A percentile compares a stretch with the other conserved stretches of the same genome.
phyloP scores from a whole-genome alignment of 2,329 filamentous ascomycete species.

The Paecilomyces sp. region DNA sequence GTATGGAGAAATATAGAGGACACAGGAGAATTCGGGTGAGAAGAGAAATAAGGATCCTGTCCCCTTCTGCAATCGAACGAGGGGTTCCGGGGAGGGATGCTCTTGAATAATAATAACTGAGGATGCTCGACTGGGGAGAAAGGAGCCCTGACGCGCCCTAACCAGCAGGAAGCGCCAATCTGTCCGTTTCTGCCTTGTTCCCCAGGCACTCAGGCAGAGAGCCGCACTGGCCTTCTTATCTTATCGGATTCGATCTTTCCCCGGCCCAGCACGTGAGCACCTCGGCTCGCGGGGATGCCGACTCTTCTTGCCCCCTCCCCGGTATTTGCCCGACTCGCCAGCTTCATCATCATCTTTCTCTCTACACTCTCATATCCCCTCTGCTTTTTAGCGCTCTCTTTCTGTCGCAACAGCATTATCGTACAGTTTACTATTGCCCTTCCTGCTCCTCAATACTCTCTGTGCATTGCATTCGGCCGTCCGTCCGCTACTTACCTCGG shows the following conservation, averaged over 20 bases:
- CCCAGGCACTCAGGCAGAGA: background rate
- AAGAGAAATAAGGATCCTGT: background rate
- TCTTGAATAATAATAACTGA: background rate
- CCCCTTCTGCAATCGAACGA: background rate
- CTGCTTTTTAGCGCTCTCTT: constrained; percentile 17
- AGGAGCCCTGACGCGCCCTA: background rate
- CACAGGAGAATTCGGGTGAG: background rate
- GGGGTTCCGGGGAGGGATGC: background rate
- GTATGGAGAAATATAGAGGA: background rate
- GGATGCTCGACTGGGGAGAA: background rate
- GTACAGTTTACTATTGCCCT: background rate
- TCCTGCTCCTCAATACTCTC: background rate
- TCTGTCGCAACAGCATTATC: constrained; percentile 10
- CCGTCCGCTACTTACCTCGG: background rate
- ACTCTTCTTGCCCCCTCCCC: constrained; percentile 10
- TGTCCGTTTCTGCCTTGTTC: constrained; percentile 14
- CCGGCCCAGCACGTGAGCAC: constrained; percentile 11
- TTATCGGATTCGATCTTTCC: constrained; percentile 12
- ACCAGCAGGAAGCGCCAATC: constrained; percentile 17
- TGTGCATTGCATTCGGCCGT: background rate
- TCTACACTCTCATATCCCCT: constrained; percentile 1
- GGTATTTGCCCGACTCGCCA: background rate
- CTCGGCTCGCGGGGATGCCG: constrained; percentile 9
- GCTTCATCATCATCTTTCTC: constrained; percentile 3
- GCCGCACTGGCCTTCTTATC: constrained; percentile 17